phyloP scores from a whole-genome alignment of 768 basidiomycete genomes.

The Tylopilus vinaceipallidus region DNA sequence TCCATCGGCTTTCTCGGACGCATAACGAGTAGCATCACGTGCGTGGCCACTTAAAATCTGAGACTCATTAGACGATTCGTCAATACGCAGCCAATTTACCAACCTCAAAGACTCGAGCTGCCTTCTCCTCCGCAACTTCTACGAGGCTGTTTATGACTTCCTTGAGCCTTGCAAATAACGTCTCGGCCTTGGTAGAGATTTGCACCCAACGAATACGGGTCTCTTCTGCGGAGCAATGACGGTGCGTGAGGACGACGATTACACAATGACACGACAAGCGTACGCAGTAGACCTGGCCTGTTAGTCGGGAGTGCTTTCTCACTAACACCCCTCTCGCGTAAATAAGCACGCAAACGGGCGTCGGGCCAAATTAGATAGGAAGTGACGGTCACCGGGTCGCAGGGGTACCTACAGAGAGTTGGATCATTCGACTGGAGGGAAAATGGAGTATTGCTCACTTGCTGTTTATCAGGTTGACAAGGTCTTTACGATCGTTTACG shows the following conservation, averaged over 20 bases:
- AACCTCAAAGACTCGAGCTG: constrained; percentile 47
- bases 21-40: constrained; percentile 21
- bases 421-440: not conserved
- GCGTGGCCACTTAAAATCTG: constrained; percentile 42
- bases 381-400: constrained; percentile 43
- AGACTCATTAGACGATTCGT: not conserved
- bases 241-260: not conserved
- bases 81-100: not conserved
- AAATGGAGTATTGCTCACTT: constrained; percentile 46
- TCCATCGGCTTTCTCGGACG: constrained; percentile 32
- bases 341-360: constrained; percentile 85
- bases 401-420: constrained; percentile 47
- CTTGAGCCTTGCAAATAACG: constrained; percentile 56
- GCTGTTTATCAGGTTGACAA: constrained; percentile 66
- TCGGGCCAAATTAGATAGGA: constrained; percentile 90
- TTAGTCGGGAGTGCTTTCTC: constrained; percentile 64
- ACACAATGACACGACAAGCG: constrained; percentile 18
- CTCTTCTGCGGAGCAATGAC: constrained; percentile 48
- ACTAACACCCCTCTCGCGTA: constrained; percentile 71
- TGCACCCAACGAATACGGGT: constrained; percentile 79
- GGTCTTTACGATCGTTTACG: constrained; percentile 68
- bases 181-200: constrained; percentile 53
- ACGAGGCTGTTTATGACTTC: constrained; percentile 67
- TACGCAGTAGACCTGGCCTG: constrained; percentile 80
- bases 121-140: constrained; percentile 72